Evolutionary conservation across 169 alveolate species (phyloP).

Genomic region (Eimeria praecox): DNA sequence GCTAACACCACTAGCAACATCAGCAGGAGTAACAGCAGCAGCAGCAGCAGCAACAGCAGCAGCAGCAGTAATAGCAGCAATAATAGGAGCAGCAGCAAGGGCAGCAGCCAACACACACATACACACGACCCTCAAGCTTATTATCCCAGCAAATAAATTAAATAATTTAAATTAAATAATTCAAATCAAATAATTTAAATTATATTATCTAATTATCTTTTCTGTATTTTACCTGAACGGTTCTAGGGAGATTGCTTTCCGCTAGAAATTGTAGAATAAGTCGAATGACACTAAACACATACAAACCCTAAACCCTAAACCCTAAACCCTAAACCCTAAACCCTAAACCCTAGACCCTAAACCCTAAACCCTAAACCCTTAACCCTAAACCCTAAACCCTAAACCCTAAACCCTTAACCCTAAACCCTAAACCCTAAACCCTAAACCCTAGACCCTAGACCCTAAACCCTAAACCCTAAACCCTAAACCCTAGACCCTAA

Average conservation of each 20-base stretch:
- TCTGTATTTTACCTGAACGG: background rate
- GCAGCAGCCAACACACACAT: background rate
- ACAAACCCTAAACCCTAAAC: background rate
- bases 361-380: background rate
- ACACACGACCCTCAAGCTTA: no score
- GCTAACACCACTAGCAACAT: no score
- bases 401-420: background rate
- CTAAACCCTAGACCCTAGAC: background rate
- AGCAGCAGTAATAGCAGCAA: no score
- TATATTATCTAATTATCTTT: background rate
- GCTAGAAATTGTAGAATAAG: conserved; percentile 82
- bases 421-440: background rate
- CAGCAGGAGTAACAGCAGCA: no score
- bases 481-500: background rate
- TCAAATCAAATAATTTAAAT: no score
- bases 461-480: background rate
- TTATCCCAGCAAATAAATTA: background rate
- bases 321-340: background rate
- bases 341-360: background rate
- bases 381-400: background rate
- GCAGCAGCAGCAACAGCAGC: no score
- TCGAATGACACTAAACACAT: conserved; percentile 71
- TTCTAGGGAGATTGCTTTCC: conserved; percentile 83
- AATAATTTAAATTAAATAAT: no score
- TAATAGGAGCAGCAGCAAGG: background rate